Evolutionary conservation across 139 green algal species (phyloP).

Genomic region (Nannochloris sp.): DNA sequence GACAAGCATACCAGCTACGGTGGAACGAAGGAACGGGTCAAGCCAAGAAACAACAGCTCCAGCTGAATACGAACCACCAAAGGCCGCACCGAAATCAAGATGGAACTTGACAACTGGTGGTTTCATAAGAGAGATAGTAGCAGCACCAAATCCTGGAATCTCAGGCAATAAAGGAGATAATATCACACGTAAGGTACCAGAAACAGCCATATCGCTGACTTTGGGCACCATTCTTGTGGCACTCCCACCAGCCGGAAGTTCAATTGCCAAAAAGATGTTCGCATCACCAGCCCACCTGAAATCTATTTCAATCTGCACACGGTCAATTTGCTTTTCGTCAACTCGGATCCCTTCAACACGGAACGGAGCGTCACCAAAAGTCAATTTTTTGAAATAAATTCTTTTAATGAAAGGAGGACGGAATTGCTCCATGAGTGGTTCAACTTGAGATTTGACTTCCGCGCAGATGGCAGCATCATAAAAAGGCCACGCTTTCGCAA

Average conservation of each 20-base stretch:
- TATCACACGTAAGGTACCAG: conserved; percentile 45
- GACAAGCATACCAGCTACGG: conserved; percentile 39
- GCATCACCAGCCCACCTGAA: conserved; percentile 76
- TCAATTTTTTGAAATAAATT: conserved; percentile 77
- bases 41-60: conserved; percentile 42
- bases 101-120: conserved; percentile 40
- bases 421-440: conserved; percentile 63
- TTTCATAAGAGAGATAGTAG: conserved; percentile 26
- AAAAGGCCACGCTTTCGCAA: conserved; percentile 77
- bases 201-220: conserved; percentile 72
- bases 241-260: conserved; percentile 47
- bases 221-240: conserved; percentile 70
- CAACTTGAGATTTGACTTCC: conserved; percentile 66
- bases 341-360: conserved; percentile 42
- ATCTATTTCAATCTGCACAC: conserved; percentile 57
- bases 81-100: conserved; percentile 45
- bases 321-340: conserved; percentile 22
- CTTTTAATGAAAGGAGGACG: conserved; percentile 61
- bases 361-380: conserved; percentile 79
- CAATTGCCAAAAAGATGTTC: conserved; percentile 80
- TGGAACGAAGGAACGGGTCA: conserved; percentile 48
- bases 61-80: conserved; percentile 32
- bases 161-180: conserved; percentile 50
- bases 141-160: conserved; percentile 77
- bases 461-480: conserved; percentile 72